Percentiles rank a stretch among this genome's conserved stretches.
Conservation (phyloP, 2,329 filamentous ascomycete species). For the Claviceps fusiformis region DNA sequence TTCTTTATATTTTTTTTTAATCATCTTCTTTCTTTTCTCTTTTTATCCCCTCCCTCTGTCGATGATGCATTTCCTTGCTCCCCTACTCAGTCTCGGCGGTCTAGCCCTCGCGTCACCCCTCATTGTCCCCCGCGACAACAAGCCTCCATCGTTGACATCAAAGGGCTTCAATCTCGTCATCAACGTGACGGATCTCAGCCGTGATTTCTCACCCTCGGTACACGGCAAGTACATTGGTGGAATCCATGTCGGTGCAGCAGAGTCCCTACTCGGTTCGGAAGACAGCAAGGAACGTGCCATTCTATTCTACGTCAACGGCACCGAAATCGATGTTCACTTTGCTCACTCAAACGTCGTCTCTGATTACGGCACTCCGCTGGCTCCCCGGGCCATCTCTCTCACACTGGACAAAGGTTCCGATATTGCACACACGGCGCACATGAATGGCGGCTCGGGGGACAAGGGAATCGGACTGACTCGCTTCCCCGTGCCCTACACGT, state of each 20-base stretch:
- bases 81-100: slow-evolving; percentile 11
- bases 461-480: slow-evolving; percentile 20
- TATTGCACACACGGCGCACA: neutral
- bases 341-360: slow-evolving; percentile 3
- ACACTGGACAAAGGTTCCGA: neutral
- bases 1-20: neutral
- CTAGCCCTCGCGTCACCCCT: slow-evolving; percentile 13
- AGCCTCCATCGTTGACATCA: slow-evolving; percentile 5
- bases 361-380: slow-evolving; percentile 2
- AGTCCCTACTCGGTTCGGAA: slow-evolving; percentile 23
- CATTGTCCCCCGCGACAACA: neutral
- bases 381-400: slow-evolving; percentile 11
- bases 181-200: slow-evolving; percentile 27
- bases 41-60: too few relatives aligned
- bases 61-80: neutral
- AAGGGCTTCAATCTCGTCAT: slow-evolving; percentile 28
- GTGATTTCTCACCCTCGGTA: slow-evolving; percentile 27
- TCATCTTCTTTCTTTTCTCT: too few relatives aligned
- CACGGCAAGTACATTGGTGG: slow-evolving; percentile 25
- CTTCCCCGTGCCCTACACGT: slow-evolving; percentile 12
- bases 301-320: slow-evolving; percentile 38
- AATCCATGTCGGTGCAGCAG: slow-evolving; percentile 30
- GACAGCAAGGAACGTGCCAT: slow-evolving; percentile 10
- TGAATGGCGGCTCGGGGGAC: neutral
- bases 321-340: slow-evolving; percentile 19